phyloP scores from a whole-genome alignment of 1,284 basidiomycete species.

The Naganishia sp. region DNA sequence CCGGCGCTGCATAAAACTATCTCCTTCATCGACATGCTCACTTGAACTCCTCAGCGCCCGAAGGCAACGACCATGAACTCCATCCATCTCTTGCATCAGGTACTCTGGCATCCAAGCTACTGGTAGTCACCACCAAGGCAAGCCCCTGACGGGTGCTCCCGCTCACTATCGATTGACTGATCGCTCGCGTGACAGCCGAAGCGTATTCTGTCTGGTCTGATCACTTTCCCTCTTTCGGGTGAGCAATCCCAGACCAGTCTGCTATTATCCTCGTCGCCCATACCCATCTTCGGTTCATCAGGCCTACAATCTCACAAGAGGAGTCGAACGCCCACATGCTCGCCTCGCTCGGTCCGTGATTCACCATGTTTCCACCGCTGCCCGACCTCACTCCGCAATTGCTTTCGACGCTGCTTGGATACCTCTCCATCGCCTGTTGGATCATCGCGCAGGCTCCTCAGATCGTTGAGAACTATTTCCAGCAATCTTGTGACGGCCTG shows the following conservation, averaged over 20 bases:
- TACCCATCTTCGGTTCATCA: too few relatives aligned
- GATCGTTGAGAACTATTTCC: slow-evolving; percentile 73
- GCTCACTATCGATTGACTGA: too few relatives aligned
- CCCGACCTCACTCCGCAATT: slow-evolving; percentile 18
- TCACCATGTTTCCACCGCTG: slow-evolving; percentile 3
- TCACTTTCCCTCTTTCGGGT: too few relatives aligned
- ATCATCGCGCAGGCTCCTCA: slow-evolving; percentile 91
- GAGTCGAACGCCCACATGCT: background rate
- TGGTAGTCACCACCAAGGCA: slow-evolving; percentile 1
- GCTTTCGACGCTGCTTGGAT: slow-evolving; percentile 62
- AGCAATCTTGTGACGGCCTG: slow-evolving; percentile 78
- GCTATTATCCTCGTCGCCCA: too few relatives aligned
- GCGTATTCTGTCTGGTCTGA: too few relatives aligned
- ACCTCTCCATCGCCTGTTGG: slow-evolving; percentile 81
- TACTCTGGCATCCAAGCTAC: background rate
- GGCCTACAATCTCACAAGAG: too few relatives aligned
- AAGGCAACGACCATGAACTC: too few relatives aligned
- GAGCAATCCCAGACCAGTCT: too few relatives aligned
- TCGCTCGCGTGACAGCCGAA: too few relatives aligned
- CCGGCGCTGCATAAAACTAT: background rate
- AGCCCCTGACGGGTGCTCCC: background rate
- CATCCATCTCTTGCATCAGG: background rate
- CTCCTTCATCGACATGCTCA: too few relatives aligned
- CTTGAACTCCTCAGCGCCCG: background rate
- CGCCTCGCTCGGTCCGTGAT: background rate